These are phyloP conservation scores for Tuber melanosporum DNA, from an alignment of 495 filamentous ascomycete genomes.

Conservation along the genomic window DNA sequence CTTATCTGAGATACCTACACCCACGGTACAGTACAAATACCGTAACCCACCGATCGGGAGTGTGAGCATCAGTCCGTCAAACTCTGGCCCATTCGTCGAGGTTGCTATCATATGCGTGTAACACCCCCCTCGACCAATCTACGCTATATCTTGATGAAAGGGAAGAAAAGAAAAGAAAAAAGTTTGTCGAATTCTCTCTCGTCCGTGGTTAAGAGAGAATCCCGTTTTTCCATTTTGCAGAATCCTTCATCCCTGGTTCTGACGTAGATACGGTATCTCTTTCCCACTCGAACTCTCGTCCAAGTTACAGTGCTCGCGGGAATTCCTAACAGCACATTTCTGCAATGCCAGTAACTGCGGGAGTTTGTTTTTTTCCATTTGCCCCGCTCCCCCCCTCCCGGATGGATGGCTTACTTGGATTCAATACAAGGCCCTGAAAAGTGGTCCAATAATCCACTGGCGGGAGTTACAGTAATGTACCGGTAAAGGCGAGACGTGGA, in stretches of 20 bases:
- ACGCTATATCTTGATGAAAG: too few relatives aligned
- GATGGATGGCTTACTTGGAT: neutral
- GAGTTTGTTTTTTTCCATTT: neutral
- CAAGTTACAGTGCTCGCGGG: neutral
- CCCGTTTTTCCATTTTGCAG: neutral
- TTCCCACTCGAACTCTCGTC: neutral
- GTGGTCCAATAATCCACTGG: neutral
- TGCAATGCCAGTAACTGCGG: neutral
- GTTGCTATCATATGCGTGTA: too few relatives aligned
- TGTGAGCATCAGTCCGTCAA: too few relatives aligned
- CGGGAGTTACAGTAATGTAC: neutral
- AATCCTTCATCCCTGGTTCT: slow-evolving; percentile 23
- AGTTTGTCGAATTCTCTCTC: too few relatives aligned
- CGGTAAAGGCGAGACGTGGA: neutral
- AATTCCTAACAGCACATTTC: neutral
- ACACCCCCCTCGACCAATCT: too few relatives aligned
- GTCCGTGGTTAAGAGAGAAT: too few relatives aligned
- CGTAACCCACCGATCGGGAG: too few relatives aligned
- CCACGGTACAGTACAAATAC: neutral
- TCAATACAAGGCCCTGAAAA: neutral
- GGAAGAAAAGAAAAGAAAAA: too few relatives aligned
- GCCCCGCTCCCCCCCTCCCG: too few relatives aligned
- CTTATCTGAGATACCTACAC: slow-evolving; percentile 16
- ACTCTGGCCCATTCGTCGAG: too few relatives aligned
- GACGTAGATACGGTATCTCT: neutral